These are phyloP conservation scores for Gracilariopsis chorda DNA, from an alignment of 23 red algal genomes.

Conservation along the genomic window DNA sequence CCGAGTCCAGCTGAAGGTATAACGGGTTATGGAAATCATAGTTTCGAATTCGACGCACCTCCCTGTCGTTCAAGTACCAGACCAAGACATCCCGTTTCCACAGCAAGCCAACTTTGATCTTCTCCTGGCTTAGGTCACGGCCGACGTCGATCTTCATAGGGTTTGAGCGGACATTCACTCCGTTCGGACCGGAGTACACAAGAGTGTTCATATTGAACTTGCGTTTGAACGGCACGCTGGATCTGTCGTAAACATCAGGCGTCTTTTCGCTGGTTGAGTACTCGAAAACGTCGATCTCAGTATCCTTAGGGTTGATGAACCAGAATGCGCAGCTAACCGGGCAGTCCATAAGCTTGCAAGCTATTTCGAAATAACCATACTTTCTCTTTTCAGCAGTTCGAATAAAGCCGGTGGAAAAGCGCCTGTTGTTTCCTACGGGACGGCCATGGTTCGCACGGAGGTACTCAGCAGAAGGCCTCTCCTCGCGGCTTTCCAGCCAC, in stretches of 20 bases:
- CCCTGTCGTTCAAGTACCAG: conserved; percentile 47
- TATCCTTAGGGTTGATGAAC: conserved; percentile 13
- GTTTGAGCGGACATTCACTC: not conserved
- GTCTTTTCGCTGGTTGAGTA: conserved; percentile 20
- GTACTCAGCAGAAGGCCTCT: not conserved
- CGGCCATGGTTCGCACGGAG: not conserved
- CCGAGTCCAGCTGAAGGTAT: conserved; percentile 47
- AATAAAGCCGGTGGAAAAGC: conserved; percentile 40
- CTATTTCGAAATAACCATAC: conserved; percentile 49
- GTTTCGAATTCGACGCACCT: conserved; percentile 17
- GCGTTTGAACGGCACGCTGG: not conserved
- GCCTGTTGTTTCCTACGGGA: not conserved
- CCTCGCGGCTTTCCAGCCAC: conserved; percentile 15
- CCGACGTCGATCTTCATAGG: conserved; percentile 4
- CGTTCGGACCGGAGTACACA: not conserved
- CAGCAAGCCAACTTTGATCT: conserved; percentile 23
- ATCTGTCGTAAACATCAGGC: not conserved
- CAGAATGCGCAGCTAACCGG: conserved; percentile 55
- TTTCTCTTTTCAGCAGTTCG: conserved; percentile 5
- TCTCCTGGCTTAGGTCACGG: conserved; percentile 1
- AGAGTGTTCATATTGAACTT: conserved; percentile 35
- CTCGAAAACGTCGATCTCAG: conserved; percentile 61
- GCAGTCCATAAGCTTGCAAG: conserved; percentile 37
- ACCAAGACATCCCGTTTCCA: conserved; percentile 19
- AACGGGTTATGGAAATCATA: conserved; percentile 42